A percentile compares a stretch with the other conserved stretches of the same genome.
Conservation (phyloP, 176 grass and related monocot genomes). For the Phragmites australis region DNA sequence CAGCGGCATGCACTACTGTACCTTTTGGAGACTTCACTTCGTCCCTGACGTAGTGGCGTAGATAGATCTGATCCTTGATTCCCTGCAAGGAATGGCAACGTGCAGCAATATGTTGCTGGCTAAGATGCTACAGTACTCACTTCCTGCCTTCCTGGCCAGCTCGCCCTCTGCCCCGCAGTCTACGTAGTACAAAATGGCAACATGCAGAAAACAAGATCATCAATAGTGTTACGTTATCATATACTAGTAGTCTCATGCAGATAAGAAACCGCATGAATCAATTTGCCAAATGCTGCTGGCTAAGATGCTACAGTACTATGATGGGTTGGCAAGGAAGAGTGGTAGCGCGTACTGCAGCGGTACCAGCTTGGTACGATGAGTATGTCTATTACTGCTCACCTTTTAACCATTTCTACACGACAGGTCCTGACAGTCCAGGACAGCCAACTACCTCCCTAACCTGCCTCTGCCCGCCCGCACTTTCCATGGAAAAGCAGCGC, state of each 20-base stretch:
- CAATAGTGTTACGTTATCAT: too few species aligned
- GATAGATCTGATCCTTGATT: neutral
- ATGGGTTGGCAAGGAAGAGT: neutral
- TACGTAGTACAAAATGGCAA: too few species aligned
- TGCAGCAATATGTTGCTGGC: too few species aligned
- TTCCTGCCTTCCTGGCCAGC: too few species aligned
- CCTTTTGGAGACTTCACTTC: neutral
- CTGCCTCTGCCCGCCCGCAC: constrained; percentile 1
- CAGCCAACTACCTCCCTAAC: constrained; percentile 40
- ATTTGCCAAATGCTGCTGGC: neutral
- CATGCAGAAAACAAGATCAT: neutral
- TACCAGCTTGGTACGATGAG: neutral
- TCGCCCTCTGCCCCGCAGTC: too few species aligned
- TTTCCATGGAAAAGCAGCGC: constrained; percentile 31
- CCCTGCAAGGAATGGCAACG: too few species aligned
- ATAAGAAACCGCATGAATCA: neutral
- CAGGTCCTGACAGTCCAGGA: constrained; percentile 32
- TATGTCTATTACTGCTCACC: neutral
- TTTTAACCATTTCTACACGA: constrained; percentile 32
- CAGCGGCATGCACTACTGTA: neutral
- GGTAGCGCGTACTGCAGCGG: neutral
- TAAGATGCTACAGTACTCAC: too few species aligned
- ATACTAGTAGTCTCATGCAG: neutral
- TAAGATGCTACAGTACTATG: too few species aligned
- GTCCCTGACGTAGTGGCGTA: neutral